Percentiles rank a stretch among this genome's conserved stretches.
phyloP scores from a whole-genome alignment of 2,329 filamentous ascomycete species.

The Xylaria sp. region DNA sequence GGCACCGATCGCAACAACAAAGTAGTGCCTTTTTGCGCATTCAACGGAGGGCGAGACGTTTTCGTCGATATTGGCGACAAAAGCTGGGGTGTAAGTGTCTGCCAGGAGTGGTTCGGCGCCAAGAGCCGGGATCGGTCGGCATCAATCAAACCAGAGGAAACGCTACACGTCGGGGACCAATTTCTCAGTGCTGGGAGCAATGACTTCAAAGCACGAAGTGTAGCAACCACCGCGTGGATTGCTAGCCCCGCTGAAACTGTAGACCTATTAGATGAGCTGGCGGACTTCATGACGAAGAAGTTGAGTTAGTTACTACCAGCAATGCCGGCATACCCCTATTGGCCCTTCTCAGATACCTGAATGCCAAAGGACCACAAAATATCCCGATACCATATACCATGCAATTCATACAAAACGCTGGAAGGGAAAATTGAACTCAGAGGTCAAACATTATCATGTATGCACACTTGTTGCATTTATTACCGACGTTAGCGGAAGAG shows the following conservation, averaged over 20 bases:
- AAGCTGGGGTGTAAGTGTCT: slow-evolving; percentile 92
- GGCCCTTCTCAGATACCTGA: not conserved
- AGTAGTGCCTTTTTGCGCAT: slow-evolving; percentile 89
- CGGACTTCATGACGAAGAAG: slow-evolving; percentile 65
- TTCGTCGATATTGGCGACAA: slow-evolving; percentile 99
- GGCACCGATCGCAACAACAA: slow-evolving; percentile 51
- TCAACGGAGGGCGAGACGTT: slow-evolving; percentile 97
- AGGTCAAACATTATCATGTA: not conserved
- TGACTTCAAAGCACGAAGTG: slow-evolving; percentile 93
- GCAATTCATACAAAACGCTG: not conserved
- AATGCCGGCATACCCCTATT: not conserved
- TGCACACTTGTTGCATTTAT: not conserved
- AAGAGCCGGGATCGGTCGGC: slow-evolving; percentile 46
- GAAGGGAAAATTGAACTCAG: not conserved
- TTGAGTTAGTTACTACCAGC: slow-evolving; percentile 40
- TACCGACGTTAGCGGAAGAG: not conserved
- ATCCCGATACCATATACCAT: not conserved
- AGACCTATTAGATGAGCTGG: slow-evolving; percentile 85
- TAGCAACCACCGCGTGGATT: slow-evolving; percentile 97
- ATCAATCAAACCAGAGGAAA: slow-evolving; percentile 76
- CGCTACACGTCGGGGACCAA: slow-evolving; percentile 95
- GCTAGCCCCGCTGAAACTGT: slow-evolving; percentile 93
- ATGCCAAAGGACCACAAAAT: not conserved
- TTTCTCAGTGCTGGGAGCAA: slow-evolving; percentile 95
- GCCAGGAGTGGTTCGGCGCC: slow-evolving; percentile 87